Evolutionary conservation across 805 yeast genomes (phyloP).

Genomic region (Wickerhamomyces mucosus): DNA sequence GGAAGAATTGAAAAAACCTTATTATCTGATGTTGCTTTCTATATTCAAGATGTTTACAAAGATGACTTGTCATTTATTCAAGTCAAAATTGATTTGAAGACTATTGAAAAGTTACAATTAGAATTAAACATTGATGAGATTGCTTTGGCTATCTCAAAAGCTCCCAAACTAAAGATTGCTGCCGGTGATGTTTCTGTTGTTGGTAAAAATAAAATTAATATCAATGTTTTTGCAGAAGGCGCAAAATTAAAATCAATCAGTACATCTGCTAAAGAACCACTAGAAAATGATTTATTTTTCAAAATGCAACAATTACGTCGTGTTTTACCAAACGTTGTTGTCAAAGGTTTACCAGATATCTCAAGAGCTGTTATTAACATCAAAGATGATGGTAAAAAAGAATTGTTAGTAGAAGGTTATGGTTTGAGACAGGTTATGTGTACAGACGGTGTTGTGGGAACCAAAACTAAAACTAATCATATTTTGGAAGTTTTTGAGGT

Average conservation of each 20-base stretch:
- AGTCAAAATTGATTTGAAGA: conserved; percentile 70
- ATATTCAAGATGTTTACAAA: conserved; percentile 88
- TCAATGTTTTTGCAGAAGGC: conserved; percentile 42
- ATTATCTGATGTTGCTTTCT: conserved; percentile 76
- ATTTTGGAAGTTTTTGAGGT: conserved; percentile 82
- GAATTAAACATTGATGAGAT: conserved; percentile 83
- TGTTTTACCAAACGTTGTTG: conserved; percentile 76
- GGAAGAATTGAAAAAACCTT: conserved; percentile 94
- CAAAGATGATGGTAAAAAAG: conserved; percentile 76
- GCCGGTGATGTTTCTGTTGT: conserved; percentile 60
- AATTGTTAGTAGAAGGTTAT: conserved; percentile 93
- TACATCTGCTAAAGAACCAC: conserved; percentile 28
- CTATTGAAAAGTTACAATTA: conserved; percentile 83
- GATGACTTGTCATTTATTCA: conserved; percentile 70
- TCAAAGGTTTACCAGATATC: conserved; percentile 86
- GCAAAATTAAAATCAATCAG: conserved; percentile 32
- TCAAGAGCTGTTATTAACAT: conserved; percentile 95
- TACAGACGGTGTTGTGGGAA: conserved; percentile 92
- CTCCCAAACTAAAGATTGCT: conserved; percentile 83
- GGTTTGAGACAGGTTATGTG: conserved; percentile 95
- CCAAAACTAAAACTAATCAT: conserved; percentile 84
- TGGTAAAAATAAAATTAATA: conserved; percentile 58
- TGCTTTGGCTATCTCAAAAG: conserved; percentile 68
- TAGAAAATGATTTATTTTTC: conserved; percentile 56
- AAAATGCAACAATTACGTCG: conserved; percentile 86